These are phyloP conservation scores for Metschnikowia kunwiensis DNA, from an alignment of 805 yeast species.

Conservation along the genomic window DNA sequence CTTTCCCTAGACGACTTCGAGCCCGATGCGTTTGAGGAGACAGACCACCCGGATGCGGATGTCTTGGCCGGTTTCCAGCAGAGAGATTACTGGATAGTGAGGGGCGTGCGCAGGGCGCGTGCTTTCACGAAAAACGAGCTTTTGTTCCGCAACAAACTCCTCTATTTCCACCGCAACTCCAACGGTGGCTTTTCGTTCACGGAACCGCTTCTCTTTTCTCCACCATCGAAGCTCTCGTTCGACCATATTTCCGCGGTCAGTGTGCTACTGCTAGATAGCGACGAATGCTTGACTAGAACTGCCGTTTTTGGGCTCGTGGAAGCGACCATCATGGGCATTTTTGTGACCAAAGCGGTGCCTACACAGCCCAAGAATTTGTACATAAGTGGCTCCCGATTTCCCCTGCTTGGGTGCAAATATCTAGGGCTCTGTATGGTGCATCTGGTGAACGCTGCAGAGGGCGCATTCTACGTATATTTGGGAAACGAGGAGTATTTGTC, in stretches of 20 bases:
- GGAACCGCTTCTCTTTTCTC: constrained; percentile 8
- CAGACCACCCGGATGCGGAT: constrained; percentile 19
- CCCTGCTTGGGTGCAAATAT: constrained; percentile 23
- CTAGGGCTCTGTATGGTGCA: constrained; percentile 63
- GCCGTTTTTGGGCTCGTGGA: constrained; percentile 9
- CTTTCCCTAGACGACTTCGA: constrained; percentile 19
- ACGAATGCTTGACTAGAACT: background rate
- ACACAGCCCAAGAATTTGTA: background rate
- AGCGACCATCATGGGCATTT: constrained; percentile 17
- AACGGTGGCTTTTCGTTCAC: constrained; percentile 11
- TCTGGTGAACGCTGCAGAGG: constrained; percentile 46
- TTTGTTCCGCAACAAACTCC: constrained; percentile 48
- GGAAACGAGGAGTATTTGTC: constrained; percentile 34
- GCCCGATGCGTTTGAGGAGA: constrained; percentile 28
- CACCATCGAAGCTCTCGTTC: constrained; percentile 12
- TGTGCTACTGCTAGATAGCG: constrained; percentile 11
- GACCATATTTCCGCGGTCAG: constrained; percentile 12
- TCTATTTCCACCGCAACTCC: constrained; percentile 49
- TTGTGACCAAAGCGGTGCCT: constrained; percentile 1
- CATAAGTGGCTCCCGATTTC: constrained; percentile 4
- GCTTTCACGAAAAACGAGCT: constrained; percentile 51
- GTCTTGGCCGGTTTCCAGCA: constrained; percentile 11
- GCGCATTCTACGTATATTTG: constrained; percentile 53
- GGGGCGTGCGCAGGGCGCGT: constrained; percentile 19
- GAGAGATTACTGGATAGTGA: constrained; percentile 6